Base-by-base conservation (phyloP, 371 early-diverging fungal species). In the Dichotomocladium elegans region DNA sequence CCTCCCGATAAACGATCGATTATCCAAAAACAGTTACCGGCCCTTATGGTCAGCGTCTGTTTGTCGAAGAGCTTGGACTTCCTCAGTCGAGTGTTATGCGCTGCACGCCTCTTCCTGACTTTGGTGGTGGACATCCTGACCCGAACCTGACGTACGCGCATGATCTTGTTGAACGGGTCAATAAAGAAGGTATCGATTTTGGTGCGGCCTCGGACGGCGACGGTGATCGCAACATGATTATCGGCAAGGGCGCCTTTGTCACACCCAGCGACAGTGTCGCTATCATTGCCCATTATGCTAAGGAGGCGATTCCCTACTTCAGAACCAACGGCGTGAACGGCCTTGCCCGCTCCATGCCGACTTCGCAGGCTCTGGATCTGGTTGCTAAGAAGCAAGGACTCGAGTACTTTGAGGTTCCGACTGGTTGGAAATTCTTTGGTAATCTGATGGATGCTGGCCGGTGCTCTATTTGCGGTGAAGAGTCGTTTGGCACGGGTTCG, bases 61-160 rank as follows among this genome's bases (percentile, higher is more conserved):
- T 98, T 58, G 85, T 94, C 21, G 77, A 91, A 31, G 94, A 95
- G 66, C 87, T 97, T 6, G 94, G 93, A 17, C 81, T 98, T 19
- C 84, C 91, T 15, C 74, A 79, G 50, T 66, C 79, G 8, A 89
- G 89, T 6, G 85, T 93, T 37, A 93, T 92, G 86, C 92, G 94
- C 66, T 85, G 74, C 63, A 77, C 72, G 4, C 94, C 97, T 33
- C 66, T 82, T 50, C 81, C 82, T 50, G 96, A 97, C 66, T 98
- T 98, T 74, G 95, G 94, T 43, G 95, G 91, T 40, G 88, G 88
- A 59, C 98, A 98, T 66, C 98, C 98, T 9, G 98, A 98, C 70
- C 98, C 98, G 21, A 98, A 98, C 74, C 71, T 98, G 73, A 96
- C 97, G 15, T 97, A 98, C 71, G 97, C 98, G 12, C 91, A 94